These are phyloP conservation scores for Agmasoma carcini DNA, from an alignment of 371 early-diverging fungal genomes.

Conservation along the genomic window DNA sequence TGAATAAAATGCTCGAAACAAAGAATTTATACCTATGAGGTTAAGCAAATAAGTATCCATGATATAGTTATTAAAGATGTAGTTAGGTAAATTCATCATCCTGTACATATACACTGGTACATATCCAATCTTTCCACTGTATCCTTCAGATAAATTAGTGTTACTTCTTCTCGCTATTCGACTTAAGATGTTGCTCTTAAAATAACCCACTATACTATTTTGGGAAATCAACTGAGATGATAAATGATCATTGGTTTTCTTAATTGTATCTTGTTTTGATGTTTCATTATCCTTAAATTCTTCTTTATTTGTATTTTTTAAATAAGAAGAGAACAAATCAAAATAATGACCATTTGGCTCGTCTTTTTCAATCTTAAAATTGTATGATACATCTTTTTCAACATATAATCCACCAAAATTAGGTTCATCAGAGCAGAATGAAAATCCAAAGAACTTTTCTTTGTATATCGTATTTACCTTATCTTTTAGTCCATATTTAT, in stretches of 20 bases:
- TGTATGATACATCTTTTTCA: background rate
- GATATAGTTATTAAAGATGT: constrained; percentile 40
- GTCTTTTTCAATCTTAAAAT: constrained; percentile 26
- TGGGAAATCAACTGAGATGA: background rate
- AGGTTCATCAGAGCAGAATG: background rate
- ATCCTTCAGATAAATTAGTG: background rate
- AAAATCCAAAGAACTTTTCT: background rate
- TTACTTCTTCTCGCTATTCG: background rate
- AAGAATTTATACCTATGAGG: constrained; percentile 20
- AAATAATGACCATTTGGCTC: background rate
- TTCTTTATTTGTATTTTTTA: too few relatives aligned
- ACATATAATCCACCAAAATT: background rate
- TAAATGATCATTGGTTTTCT: background rate
- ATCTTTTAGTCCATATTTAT: too few relatives aligned
- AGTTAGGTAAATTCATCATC: constrained; percentile 33
- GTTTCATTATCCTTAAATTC: background rate
- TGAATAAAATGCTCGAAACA: constrained; percentile 23
- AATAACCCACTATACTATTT: background rate
- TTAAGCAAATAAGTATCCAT: constrained; percentile 30
- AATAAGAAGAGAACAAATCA: too few relatives aligned
- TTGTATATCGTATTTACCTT: too few relatives aligned
- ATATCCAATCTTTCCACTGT: constrained; percentile 3
- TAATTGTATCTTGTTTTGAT: background rate
- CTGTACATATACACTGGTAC: constrained; percentile 34
- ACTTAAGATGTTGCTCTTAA: background rate